Evolutionary conservation across 2,329 filamentous ascomycete species (phyloP).

Genomic region (Scedosporium aurantiacum): DNA sequence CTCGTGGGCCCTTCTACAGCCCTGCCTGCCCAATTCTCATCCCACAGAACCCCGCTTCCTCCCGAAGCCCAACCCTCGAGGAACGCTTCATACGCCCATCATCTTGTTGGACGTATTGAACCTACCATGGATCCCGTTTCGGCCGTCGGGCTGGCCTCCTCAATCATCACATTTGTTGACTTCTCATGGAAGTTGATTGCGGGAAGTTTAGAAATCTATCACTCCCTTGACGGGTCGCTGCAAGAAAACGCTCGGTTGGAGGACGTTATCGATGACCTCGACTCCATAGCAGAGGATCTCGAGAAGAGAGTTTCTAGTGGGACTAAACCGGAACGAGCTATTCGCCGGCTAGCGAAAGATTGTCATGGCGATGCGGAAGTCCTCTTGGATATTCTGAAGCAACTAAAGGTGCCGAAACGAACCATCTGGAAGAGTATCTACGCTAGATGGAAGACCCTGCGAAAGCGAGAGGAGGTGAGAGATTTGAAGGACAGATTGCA

Average conservation of each 20-base stretch:
- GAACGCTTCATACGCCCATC: no score
- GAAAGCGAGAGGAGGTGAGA: background rate
- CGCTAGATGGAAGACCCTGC: no score
- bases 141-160: background rate
- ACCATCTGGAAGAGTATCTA: background rate
- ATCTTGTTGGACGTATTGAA: no score
- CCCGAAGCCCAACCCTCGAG: no score
- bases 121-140: background rate
- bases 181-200: background rate
- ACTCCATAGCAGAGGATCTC: background rate
- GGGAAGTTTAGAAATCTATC: background rate
- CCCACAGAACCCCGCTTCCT: no score
- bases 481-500: background rate
- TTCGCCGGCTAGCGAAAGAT: background rate
- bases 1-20: no score
- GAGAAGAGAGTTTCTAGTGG: background rate
- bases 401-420: background rate
- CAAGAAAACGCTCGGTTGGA: background rate
- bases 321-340: background rate
- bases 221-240: background rate
- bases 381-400: background rate
- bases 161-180: background rate
- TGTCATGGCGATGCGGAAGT: background rate
- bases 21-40: no score
- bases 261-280: background rate